These are phyloP conservation scores for Stygiomarasmius scandens DNA, from an alignment of 1,284 basidiomycete genomes.

Conservation along the genomic window DNA sequence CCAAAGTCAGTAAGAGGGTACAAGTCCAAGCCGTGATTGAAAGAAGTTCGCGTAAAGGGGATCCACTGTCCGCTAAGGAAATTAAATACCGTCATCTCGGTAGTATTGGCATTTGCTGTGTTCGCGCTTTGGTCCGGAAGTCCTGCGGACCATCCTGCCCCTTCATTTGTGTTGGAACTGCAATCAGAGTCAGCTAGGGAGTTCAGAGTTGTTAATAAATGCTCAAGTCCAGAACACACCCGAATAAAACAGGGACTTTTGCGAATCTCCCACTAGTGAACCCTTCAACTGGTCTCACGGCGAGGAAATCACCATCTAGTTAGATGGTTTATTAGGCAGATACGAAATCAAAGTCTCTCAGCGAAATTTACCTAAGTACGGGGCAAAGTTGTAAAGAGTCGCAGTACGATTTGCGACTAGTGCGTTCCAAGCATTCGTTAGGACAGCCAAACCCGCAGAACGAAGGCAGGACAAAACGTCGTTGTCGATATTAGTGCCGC, in stretches of 20 bases:
- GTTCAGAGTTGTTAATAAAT: too few species aligned
- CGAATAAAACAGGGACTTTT: constrained; percentile 15
- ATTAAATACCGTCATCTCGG: constrained; percentile 15
- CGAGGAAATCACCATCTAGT: constrained; percentile 16
- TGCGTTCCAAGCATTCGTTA: constrained; percentile 12
- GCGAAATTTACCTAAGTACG: too few species aligned
- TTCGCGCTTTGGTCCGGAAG: constrained; percentile 15
- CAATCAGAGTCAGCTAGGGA: background rate
- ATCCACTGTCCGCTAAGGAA: constrained; percentile 17
- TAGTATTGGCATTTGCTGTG: constrained; percentile 13
- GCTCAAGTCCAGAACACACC: background rate
- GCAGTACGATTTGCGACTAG: constrained; percentile 7
- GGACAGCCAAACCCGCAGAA: background rate
- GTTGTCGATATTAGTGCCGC: background rate
- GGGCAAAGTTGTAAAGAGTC: constrained; percentile 16
- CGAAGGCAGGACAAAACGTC: constrained; percentile 12
- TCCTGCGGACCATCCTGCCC: constrained; percentile 16
- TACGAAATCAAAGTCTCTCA: too few species aligned
- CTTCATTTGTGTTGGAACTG: constrained; percentile 22
- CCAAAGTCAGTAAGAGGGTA: constrained; percentile 15
- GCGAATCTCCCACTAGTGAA: constrained; percentile 14
- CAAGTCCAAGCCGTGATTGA: constrained; percentile 5
- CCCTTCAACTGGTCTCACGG: constrained; percentile 16
- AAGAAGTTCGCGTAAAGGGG: constrained; percentile 8
- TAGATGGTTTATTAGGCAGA: too few species aligned